Evolutionary conservation across 805 yeast species (phyloP).

Genomic region (Yamadazyma olivae): DNA sequence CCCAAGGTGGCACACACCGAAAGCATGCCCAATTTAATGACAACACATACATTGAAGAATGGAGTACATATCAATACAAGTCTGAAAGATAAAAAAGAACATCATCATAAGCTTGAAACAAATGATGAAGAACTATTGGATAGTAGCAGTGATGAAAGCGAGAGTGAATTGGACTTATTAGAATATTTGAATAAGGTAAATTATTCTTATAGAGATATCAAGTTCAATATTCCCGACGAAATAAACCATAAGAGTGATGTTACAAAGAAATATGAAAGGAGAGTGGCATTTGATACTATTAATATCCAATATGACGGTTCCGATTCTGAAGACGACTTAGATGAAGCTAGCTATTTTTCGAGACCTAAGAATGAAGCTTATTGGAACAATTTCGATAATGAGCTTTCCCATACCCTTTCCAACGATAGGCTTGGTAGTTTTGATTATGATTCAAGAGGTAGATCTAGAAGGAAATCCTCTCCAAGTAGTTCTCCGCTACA

Average conservation of each 20-base stretch:
- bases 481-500: constrained; percentile 13
- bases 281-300: constrained; percentile 57
- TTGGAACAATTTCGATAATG: constrained; percentile 10
- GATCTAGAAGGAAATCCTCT: constrained; percentile 7
- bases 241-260: constrained; percentile 5
- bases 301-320: constrained; percentile 29
- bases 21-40: too few species aligned
- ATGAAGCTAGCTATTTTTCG: constrained; percentile 6
- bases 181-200: constrained; percentile 14
- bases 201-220: constrained; percentile 20
- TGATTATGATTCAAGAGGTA: constrained; percentile 9
- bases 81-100: too few species aligned
- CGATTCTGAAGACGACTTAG: constrained; percentile 16
- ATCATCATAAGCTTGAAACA: too few species aligned
- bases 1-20: too few species aligned
- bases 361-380: constrained; percentile 1
- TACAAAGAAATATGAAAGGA: constrained; percentile 19
- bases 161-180: constrained; percentile 14
- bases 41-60: too few species aligned
- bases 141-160: neutral
- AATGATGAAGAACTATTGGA: neutral
- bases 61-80: too few species aligned
- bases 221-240: constrained; percentile 14
- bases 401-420: neutral
- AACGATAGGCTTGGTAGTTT: neutral